Evolutionary conservation across 2,329 filamentous ascomycete genomes (phyloP), one percentile per base, ranked within the genome.

Genomic region (Alternaria viburni): DNA sequence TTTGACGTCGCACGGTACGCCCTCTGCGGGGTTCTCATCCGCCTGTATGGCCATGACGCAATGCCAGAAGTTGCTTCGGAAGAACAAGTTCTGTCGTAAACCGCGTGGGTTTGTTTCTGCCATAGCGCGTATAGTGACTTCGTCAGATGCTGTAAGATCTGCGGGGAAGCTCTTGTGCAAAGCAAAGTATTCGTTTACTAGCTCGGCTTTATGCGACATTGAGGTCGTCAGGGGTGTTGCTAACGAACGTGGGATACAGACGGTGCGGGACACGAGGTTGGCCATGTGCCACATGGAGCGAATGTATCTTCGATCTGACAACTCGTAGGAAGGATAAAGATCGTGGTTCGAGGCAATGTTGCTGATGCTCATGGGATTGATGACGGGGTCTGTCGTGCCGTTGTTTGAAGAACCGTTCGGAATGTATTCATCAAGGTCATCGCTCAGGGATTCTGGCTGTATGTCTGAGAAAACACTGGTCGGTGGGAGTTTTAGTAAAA

Each of bases 1-100:
- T 17, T 89, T 84, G 17, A 91, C 83, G 74, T 94, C 91, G 55
- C 80, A 78, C 4, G 72, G 68, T 2, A 85, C 82, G 6, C 80
- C 81, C 5, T 86, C 72, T 4, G 88, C 86, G 0, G 85, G 78
- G 66, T 90, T 89, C 73, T 91, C 90, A 13, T 89, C 90, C 0
- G 90, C 89, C 71, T 93, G 90, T 19, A 94, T 86, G 10, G 93
- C 82, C 91, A 93, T 93, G 23, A 94, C 83, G 76, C 92, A 93
- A 76, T 95, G 92, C 79, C 90, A 92, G 80, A 93, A 94, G 74
- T 93, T 94, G 77, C 88, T 91, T n/a, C 89, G 91, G 28, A 94
- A 82, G 74, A 93, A 94, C 6, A 95, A 81, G 17, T 91, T 93
- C 78, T 95, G 92, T 1, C 91, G 84, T 15, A 92, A 88, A 1